Conservation (phyloP, 2,329 filamentous ascomycete genomes). For the Fusarium keratoplasticum region DNA sequence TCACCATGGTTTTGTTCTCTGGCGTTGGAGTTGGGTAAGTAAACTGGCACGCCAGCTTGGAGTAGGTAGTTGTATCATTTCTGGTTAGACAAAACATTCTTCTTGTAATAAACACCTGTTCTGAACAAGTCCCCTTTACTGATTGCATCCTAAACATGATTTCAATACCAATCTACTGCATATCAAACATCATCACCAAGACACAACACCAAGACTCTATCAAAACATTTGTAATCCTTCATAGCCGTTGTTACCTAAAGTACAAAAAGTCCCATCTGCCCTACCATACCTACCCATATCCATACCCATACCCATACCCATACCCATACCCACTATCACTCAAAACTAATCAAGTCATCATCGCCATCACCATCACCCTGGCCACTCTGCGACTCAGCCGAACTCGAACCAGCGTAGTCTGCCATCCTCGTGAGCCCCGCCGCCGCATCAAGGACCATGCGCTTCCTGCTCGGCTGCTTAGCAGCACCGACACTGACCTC, state of each 20-base stretch:
- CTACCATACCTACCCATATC: not conserved
- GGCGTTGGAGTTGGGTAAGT: slow-evolving; percentile 2
- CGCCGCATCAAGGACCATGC: slow-evolving; percentile 8
- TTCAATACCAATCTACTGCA: not conserved
- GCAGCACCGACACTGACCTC: not conserved
- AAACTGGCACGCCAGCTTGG: not conserved
- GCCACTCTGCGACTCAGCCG: not conserved
- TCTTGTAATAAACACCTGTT: not conserved
- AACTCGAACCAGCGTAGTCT: not conserved
- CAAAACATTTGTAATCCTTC: not conserved
- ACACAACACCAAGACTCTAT: not conserved
- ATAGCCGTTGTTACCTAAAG: not conserved
- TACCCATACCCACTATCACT: not conserved
- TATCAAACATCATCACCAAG: not conserved
- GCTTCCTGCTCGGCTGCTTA: slow-evolving; percentile 13
- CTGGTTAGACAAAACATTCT: slow-evolving; percentile 6
- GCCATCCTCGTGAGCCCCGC: not conserved
- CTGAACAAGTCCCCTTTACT: not conserved
- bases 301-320: not conserved
- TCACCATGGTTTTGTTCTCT: not conserved
- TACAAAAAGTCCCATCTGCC: not conserved
- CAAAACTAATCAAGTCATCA: slow-evolving; percentile 28
- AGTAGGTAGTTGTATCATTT: not conserved
- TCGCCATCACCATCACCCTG: not conserved
- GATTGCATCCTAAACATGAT: not conserved